Percentiles rank a stretch among this genome's conserved stretches.
Conservation (phyloP, 2,329 filamentous ascomycete species). For the Aureobasidium sp. region DNA sequence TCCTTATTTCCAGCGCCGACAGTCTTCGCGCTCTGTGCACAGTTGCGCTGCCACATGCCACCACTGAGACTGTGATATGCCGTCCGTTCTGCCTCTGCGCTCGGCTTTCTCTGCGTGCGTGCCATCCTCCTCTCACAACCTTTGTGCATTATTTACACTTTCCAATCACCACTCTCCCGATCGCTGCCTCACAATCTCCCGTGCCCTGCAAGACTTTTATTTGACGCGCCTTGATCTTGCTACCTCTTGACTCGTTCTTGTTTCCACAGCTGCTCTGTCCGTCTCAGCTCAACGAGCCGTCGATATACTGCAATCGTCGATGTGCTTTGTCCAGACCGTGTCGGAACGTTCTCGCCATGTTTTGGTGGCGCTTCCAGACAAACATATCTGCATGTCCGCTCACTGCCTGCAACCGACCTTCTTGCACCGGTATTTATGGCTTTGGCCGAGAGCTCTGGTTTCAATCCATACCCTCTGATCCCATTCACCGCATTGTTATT, state of each 20-base stretch:
- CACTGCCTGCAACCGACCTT: neutral
- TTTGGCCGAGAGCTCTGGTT: neutral
- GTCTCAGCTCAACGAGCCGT: neutral
- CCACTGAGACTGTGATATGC: neutral
- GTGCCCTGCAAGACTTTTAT: neutral
- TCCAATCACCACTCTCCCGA: neutral
- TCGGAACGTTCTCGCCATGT: neutral
- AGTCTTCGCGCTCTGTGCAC: neutral
- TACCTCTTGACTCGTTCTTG: neutral
- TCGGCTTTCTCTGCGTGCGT: neutral
- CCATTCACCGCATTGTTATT: neutral
- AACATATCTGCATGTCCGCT: neutral
- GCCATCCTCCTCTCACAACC: neutral
- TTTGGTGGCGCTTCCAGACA: conserved; percentile 7
- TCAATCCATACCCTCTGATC: neutral
- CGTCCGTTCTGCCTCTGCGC: neutral
- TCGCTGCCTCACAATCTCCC: neutral
- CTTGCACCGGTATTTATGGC: neutral
- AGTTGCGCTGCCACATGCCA: neutral
- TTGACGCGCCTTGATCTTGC: neutral
- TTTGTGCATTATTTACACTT: conserved; percentile 4
- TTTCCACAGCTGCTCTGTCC: neutral
- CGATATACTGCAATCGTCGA: neutral
- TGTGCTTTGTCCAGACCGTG: conserved; percentile 1
- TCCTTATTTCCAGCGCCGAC: too few species aligned